These are phyloP conservation scores for Chalciporus chontae DNA, from an alignment of 768 basidiomycete species.

Conservation along the genomic window DNA sequence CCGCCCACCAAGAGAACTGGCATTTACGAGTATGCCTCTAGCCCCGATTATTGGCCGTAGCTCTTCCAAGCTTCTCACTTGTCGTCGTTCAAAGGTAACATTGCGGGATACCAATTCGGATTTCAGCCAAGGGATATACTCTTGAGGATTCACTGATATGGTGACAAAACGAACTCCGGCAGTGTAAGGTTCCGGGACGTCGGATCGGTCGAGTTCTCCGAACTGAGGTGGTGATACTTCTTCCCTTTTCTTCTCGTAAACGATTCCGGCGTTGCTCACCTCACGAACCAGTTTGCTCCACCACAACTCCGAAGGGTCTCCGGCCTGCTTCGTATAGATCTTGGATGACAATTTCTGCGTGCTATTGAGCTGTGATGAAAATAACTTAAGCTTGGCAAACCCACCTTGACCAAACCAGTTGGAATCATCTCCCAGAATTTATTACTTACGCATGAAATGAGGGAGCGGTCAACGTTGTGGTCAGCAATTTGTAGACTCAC, in stretches of 20 bases:
- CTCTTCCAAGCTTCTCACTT: slow-evolving; percentile 44
- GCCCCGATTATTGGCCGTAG: slow-evolving; percentile 37
- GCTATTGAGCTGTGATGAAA: slow-evolving; percentile 2
- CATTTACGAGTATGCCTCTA: slow-evolving; percentile 49
- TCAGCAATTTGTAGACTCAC: slow-evolving; percentile 25
- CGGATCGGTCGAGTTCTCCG: slow-evolving; percentile 28
- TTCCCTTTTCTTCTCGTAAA: background rate
- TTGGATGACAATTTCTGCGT: slow-evolving; percentile 36
- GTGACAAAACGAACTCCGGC: slow-evolving; percentile 44
- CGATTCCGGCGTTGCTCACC: slow-evolving; percentile 25
- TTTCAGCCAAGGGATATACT: slow-evolving; percentile 50
- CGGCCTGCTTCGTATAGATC: slow-evolving; percentile 26
- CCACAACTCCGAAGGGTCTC: slow-evolving; percentile 31
- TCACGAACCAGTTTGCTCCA: slow-evolving; percentile 38
- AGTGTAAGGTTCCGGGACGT: slow-evolving; percentile 33
- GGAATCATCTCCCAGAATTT: slow-evolving; percentile 48
- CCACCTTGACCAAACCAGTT: slow-evolving; percentile 38
- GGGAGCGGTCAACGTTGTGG: background rate
- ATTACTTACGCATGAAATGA: slow-evolving; percentile 29
- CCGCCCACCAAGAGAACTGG: slow-evolving; percentile 48
- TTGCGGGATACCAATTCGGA: slow-evolving; percentile 35
- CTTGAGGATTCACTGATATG: slow-evolving; percentile 46
- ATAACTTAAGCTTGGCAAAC: background rate
- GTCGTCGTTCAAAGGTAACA: slow-evolving; percentile 41
- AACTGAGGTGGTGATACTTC: slow-evolving; percentile 23